Conservation (phyloP, 2,329 filamentous ascomycete species). For the Plectosphaerella sp. region DNA sequence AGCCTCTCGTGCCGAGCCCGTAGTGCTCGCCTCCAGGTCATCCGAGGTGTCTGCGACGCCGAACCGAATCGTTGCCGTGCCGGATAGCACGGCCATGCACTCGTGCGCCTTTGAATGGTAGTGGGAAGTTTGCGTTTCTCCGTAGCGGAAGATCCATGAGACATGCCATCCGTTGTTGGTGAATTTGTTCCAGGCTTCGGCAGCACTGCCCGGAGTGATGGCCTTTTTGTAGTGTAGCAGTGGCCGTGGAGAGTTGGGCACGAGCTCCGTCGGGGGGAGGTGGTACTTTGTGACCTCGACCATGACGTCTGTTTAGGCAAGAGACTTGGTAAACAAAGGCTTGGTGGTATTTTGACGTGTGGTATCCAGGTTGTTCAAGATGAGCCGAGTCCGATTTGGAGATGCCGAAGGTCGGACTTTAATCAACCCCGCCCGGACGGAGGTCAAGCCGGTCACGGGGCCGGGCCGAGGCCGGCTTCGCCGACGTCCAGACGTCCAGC, state of each 20-base stretch:
- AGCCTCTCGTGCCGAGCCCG: constrained; percentile 33
- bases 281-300: constrained; percentile 28
- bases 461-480: too few relatives aligned
- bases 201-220: constrained; percentile 17
- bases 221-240: constrained; percentile 48
- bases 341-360: too few relatives aligned
- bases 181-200: constrained; percentile 38
- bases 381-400: too few relatives aligned
- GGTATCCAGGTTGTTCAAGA: too few relatives aligned
- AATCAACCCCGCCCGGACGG: too few relatives aligned
- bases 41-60: constrained; percentile 44
- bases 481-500: too few relatives aligned
- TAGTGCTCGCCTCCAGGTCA: constrained; percentile 32
- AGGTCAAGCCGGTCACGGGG: too few relatives aligned
- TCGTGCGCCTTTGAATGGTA: constrained; percentile 55
- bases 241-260: constrained; percentile 48
- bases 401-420: too few relatives aligned
- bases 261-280: constrained; percentile 35
- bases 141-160: constrained; percentile 55
- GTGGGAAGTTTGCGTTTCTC: constrained; percentile 48
- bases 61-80: constrained; percentile 47
- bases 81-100: constrained; percentile 52
- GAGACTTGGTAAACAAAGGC: neutral
- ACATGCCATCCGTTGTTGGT: constrained; percentile 44
- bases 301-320: constrained; percentile 14